Base-by-base conservation (phyloP, 1,284 basidiomycete genomes). In the Inonotus hispidus region DNA sequence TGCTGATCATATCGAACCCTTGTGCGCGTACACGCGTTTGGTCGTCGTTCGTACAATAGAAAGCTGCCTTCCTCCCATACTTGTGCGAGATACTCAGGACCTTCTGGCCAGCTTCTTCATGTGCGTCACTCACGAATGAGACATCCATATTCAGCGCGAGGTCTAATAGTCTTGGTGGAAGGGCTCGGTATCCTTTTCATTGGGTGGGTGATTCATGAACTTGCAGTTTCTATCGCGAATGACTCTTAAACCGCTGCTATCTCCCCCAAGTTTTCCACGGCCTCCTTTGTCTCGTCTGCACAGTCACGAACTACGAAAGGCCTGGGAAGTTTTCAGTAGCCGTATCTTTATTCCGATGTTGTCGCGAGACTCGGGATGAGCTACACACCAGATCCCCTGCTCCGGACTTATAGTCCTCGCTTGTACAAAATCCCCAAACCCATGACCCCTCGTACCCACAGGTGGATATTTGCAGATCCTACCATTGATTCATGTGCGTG, bases 1-100 rank as follows among this genome's bases (percentile, higher is more conserved):
- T 69, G 58, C 70, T 71, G 59, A 71, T 70, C 71, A 73, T 73
- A 45, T 72, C 66, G 59, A 73, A 73, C 13, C 71, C 71, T 53
- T 73, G 69, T 5, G 71, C 71, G 11, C 71, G 67, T 39, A 63
- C 66, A 45, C 68, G 66, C 19, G 71, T 69, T 56, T 72, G 71
- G 35, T 71, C 71, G 4, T 70, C 71, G 3, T 65, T 70, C 29
- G 71, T 59, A 72, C 71, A 72, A 58, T 71, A 73, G 21, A 72
- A 71, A 6, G 70, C 71, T 2, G 71, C 63, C 43, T 63, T 61
- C 38, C 63, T 60, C 21, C 65, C 63, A 39, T 73, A 74, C 10
- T 65, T 54, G 8, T 68, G 53, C 13, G 72, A 74, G 0, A 79
- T 73, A 43, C 71, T 67, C 1, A 75, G 29, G 3, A 73, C 66